Percentiles rank a stretch among this genome's conserved stretches.
phyloP scores from a whole-genome alignment of 2,329 filamentous ascomycete genomes.

The Thielaviopsis cerberus region DNA sequence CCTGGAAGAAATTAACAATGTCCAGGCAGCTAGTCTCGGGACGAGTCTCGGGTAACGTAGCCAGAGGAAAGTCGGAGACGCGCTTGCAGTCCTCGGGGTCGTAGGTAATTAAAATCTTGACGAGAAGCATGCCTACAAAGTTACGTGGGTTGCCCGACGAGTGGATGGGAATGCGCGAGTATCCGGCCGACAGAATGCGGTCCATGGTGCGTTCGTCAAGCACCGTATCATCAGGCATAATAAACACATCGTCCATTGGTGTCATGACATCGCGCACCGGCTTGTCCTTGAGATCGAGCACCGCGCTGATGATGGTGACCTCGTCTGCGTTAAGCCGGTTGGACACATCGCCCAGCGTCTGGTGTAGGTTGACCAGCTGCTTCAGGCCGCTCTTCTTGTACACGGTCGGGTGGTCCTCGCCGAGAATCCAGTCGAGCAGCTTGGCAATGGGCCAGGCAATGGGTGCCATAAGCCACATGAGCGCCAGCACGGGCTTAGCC shows the following conservation, averaged over 20 bases:
- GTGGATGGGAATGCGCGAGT: constrained; percentile 90
- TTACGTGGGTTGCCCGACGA: constrained; percentile 66
- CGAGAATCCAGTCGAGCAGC: constrained; percentile 78
- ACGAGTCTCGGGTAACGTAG: constrained; percentile 83
- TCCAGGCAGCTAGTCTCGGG: constrained; percentile 93
- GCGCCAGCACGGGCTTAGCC: constrained; percentile 63
- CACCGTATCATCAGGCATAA: constrained; percentile 85
- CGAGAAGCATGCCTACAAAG: constrained; percentile 92
- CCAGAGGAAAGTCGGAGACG: constrained; percentile 78
- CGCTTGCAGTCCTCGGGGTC: constrained; percentile 81
- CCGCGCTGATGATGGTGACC: constrained; percentile 95
- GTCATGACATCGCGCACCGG: constrained; percentile 94
- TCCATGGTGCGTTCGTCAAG: constrained; percentile 91
- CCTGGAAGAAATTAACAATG: constrained; percentile 98
- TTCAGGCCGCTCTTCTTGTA: constrained; percentile 98
- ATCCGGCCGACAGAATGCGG: constrained; percentile 76
- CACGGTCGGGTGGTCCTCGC: constrained; percentile 84
- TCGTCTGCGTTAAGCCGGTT: constrained; percentile 92
- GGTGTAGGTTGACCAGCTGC: constrained; percentile 85
- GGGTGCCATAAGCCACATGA: constrained; percentile 86
- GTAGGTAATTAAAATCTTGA: constrained; percentile 98
- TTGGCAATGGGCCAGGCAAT: constrained; percentile 91
- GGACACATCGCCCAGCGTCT: constrained; percentile 67
- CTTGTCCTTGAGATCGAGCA: constrained; percentile 91
- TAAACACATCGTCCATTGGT: constrained; percentile 92